Conservation (phyloP, 331 rosid genomes). For the Prunus yedoensis region DNA sequence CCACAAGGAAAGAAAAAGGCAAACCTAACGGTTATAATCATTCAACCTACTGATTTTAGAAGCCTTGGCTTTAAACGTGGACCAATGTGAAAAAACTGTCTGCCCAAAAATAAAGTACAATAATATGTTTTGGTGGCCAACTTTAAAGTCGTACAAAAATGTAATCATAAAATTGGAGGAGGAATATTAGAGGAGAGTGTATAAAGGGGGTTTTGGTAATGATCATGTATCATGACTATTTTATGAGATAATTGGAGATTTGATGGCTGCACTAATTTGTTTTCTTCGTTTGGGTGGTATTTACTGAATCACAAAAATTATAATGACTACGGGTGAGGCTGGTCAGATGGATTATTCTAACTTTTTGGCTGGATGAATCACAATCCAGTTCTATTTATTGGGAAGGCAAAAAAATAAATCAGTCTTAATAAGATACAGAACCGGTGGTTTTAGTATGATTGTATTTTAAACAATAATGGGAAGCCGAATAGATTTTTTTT, state of each 20-base stretch:
- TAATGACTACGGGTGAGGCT: constrained; percentile 23
- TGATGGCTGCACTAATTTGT: constrained; percentile 36
- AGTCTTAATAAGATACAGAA: too few relatives aligned
- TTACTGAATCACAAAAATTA: constrained; percentile 36
- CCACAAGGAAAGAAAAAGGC: constrained; percentile 30
- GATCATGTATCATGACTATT: constrained; percentile 50
- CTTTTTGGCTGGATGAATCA: neutral
- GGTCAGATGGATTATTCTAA: constrained; percentile 25
- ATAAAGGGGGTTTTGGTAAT: constrained; percentile 42
- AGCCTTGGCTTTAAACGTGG: constrained; percentile 29
- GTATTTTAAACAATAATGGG: too few relatives aligned
- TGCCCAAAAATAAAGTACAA: constrained; percentile 34
- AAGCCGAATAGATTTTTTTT: too few relatives aligned
- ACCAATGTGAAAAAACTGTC: constrained; percentile 29
- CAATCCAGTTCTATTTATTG: too few relatives aligned
- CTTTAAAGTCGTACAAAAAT: constrained; percentile 34
- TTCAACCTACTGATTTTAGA: constrained; percentile 26
- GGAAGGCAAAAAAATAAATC: too few relatives aligned
- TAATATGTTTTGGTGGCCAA: constrained; percentile 47
- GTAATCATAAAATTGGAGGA: constrained; percentile 46
- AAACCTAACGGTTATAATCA: constrained; percentile 36
- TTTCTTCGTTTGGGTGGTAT: constrained; percentile 23
- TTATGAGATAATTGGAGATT: constrained; percentile 25
- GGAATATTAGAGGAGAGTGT: neutral
- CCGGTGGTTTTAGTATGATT: too few relatives aligned